Base-by-base conservation (phyloP, 768 basidiomycete genomes). In the Lactifluus subvellereus region DNA sequence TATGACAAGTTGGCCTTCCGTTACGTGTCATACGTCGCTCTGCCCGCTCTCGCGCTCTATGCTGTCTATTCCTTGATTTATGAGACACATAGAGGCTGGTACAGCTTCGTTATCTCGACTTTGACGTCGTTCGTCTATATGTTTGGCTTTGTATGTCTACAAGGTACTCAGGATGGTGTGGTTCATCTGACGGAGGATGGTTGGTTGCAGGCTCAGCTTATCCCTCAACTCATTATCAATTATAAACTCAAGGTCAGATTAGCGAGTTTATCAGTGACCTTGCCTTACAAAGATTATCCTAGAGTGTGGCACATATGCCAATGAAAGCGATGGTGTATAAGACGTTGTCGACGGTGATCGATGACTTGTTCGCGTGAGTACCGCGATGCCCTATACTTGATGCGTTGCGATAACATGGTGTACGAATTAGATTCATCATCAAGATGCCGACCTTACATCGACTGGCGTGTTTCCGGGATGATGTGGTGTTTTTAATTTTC, bases 281-380 rank as follows among this genome's bases (percentile, higher is more conserved):
- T 38, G 35, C 27, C 52, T 68, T 43, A 61, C 49, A 1, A 18
- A 27, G 16, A 51, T 14, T 13, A 35, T 35, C 14, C 32, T 76
- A 94, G 89, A 93, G 89, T 73, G 94, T 97, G 40, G 89, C 96
- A 50, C 96, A 98, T 73, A 94, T 98, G 88, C 95, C 95, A 20
- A 95, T 97, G 88, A 97, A 95, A 74, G 90, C 95, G 4, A 94
- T 98, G 91, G 87, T 94, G 68, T 96, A 94, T 80, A 97, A 96
- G 77, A 86, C 90, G 1, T 79, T 96, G 62, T 89, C 91, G 50
- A 91, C 88, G 1, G 89, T 91, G 53, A 89, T 95, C 50, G 95
- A 96, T 76, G 94, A 98, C 74, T 84, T 96, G 69, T 92, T 93
- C 72, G 87, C 88, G 89, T 93, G 79, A 69, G 88, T 70, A 50